Evolutionary conservation across 2,329 filamentous ascomycete genomes (phyloP), one percentile per base, ranked within the genome.

Genomic region (Fusarium napiforme): DNA sequence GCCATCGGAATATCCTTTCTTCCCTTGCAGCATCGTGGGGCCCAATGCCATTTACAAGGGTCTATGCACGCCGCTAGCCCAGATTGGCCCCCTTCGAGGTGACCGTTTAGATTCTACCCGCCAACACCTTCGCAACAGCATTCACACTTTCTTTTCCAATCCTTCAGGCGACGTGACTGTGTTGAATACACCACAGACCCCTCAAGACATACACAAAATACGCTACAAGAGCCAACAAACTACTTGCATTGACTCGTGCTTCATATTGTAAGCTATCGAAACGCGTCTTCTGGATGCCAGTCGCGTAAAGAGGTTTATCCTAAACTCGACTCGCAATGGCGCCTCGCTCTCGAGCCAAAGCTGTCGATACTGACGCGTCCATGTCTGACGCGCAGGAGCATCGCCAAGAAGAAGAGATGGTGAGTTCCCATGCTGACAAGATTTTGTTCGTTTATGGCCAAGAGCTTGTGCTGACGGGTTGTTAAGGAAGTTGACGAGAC

Each of bases 401-500:
- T 52, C 83, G 81, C 18, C 81, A 82, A 37, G 80, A 67, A 52
- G 85, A 88, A n/a, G 83, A 85, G 67, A 88, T 88, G 85, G 88
- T 89, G 79, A 67, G 83, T 61, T 50, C 5, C 7, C 57, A 34
- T 30, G 28, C 39, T 32, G 14, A 42, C 32, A 50, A 32, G 21
- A 39, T 43, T 64, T 49, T 37, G 9, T 34, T 57, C 26, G 12
- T 50, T 61, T 43, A 50, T 39, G 59, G 64, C 47, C 26, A 23
- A 55, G 47, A 59, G 40, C 18, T 55, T 39, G 39, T 60, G 39
- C 73, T 78, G 63, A 77, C 65, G 40, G 32, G 30, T 37, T 28
- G 32, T 62, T 14, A 56, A 88, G 89, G 87, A 91, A 57, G 86
- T 91, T 45, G 90, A 92, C 73, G 89, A 92, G 75, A 92, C 90